These are phyloP conservation scores for Zoysia pacifica DNA, from an alignment of 176 grass and related monocot species.

Conservation along the genomic window DNA sequence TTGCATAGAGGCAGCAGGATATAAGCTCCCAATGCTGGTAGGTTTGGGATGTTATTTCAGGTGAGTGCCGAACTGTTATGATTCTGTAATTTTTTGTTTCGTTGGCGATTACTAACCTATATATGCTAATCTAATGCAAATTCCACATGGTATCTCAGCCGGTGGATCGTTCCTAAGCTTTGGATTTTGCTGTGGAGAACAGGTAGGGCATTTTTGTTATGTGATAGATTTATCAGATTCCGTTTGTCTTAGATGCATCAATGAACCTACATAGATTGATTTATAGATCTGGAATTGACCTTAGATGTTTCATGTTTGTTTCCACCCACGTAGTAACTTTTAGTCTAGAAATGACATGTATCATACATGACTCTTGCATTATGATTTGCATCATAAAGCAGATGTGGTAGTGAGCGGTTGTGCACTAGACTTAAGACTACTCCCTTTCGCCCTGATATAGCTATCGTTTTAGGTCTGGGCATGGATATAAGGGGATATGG, in stretches of 20 bases:
- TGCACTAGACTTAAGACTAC: too few species aligned
- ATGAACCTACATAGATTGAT: neutral
- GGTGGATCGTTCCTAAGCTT: constrained; percentile 51
- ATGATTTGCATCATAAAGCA: too few species aligned
- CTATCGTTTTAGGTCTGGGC: too few species aligned
- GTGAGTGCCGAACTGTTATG: constrained; percentile 63
- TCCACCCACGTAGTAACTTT: neutral
- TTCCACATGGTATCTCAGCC: constrained; percentile 61
- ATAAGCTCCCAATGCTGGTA: constrained; percentile 81
- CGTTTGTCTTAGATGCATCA: neutral
- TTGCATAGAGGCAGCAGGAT: constrained; percentile 79
- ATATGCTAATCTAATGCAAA: constrained; percentile 39
- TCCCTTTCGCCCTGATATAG: too few species aligned
- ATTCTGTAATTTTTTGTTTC: constrained; percentile 36
- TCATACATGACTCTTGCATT: too few species aligned
- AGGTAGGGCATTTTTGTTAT: constrained; percentile 35
- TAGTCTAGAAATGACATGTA: too few species aligned
- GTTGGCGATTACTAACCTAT: constrained; percentile 7
- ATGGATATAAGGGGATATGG: too few species aligned
- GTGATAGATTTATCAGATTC: constrained; percentile 18
- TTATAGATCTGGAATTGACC: neutral
- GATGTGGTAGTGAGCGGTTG: too few species aligned
- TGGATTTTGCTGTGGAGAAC: constrained; percentile 36
- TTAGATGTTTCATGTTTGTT: neutral
- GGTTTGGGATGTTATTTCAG: constrained; percentile 81